Conservation (phyloP, 371 early-diverging fungal genomes). For the Mucor mucedo region DNA sequence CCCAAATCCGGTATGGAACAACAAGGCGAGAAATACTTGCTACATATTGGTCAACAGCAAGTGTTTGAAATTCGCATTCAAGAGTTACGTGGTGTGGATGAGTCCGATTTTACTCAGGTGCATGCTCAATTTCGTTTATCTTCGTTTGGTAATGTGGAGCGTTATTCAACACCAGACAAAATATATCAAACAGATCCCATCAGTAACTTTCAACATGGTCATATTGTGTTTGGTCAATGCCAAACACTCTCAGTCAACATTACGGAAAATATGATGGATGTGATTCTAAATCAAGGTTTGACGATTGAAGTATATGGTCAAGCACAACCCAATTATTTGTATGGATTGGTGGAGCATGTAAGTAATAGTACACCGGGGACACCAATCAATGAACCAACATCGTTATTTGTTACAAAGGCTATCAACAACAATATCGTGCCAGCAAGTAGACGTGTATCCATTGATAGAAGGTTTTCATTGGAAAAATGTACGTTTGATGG, state of each 20-base stretch:
- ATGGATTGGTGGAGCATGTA: constrained; percentile 23
- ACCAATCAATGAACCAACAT: constrained; percentile 14
- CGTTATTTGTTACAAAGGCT: constrained; percentile 18
- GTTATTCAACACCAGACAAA: constrained; percentile 52
- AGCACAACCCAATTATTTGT: constrained; percentile 43
- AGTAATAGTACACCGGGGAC: constrained; percentile 6
- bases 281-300: constrained; percentile 47
- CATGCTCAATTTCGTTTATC: constrained; percentile 78
- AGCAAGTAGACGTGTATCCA: constrained; percentile 16
- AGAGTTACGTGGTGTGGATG: constrained; percentile 65
- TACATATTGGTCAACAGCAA: constrained; percentile 57
- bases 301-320: constrained; percentile 69
- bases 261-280: constrained; percentile 52
- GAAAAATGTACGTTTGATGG: constrained; percentile 29
- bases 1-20: constrained; percentile 9
- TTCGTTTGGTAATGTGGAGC: constrained; percentile 55
- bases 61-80: constrained; percentile 75
- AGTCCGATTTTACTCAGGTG: constrained; percentile 68
- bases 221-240: constrained; percentile 63
- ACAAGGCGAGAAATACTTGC: constrained; percentile 24
- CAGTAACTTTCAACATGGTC: constrained; percentile 52
- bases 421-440: constrained; percentile 5
- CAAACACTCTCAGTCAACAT: constrained; percentile 63
- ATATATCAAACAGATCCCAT: constrained; percentile 70
- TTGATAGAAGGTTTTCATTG: constrained; percentile 23